These are phyloP conservation scores for Heliocybe sulcata DNA, from an alignment of 1,284 basidiomycete genomes.

Conservation along the genomic window DNA sequence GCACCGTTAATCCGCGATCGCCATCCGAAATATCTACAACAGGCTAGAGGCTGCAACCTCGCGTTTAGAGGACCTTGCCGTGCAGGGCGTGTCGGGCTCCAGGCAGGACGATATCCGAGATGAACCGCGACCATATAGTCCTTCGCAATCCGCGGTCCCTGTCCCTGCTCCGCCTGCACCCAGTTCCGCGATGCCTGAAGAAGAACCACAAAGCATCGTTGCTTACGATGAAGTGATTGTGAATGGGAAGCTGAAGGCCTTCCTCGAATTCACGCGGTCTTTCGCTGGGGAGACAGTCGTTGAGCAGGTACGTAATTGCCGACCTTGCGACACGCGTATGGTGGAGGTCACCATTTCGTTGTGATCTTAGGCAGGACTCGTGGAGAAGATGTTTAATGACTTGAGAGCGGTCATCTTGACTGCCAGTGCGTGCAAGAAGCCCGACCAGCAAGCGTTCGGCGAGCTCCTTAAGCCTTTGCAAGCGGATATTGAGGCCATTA, in stretches of 20 bases:
- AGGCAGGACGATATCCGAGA: constrained; percentile 1
- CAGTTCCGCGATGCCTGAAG: constrained; percentile 23
- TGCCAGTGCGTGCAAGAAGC: constrained; percentile 76
- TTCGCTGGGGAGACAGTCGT: constrained; percentile 68
- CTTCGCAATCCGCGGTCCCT: constrained; percentile 29
- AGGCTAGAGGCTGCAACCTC: constrained; percentile 92
- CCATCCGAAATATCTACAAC: not conserved
- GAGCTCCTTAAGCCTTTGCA: constrained; percentile 69
- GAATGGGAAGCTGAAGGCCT: constrained; percentile 66
- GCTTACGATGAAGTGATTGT: constrained; percentile 76
- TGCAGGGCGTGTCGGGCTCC: constrained; percentile 22
- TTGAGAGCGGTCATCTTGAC: constrained; percentile 65
- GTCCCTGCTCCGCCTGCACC: constrained; percentile 32
- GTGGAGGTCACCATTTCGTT: constrained; percentile 3
- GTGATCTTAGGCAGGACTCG: constrained; percentile 50
- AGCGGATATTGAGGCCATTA: constrained; percentile 68
- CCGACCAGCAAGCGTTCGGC: constrained; percentile 55
- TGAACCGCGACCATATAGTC: constrained; percentile 16
- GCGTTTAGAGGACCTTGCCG: constrained; percentile 87
- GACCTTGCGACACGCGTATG: not conserved
- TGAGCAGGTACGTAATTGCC: constrained; percentile 59
- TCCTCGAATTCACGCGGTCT: constrained; percentile 66
- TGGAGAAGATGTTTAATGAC: constrained; percentile 65
- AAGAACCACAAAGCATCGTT: constrained; percentile 51
- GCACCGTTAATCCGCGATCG: constrained; percentile 8